A percentile compares a stretch with the other conserved stretches of the same genome.
Evolutionary conservation across 1,284 basidiomycete genomes (phyloP).

Genomic region (Takashimella tepidaria): DNA sequence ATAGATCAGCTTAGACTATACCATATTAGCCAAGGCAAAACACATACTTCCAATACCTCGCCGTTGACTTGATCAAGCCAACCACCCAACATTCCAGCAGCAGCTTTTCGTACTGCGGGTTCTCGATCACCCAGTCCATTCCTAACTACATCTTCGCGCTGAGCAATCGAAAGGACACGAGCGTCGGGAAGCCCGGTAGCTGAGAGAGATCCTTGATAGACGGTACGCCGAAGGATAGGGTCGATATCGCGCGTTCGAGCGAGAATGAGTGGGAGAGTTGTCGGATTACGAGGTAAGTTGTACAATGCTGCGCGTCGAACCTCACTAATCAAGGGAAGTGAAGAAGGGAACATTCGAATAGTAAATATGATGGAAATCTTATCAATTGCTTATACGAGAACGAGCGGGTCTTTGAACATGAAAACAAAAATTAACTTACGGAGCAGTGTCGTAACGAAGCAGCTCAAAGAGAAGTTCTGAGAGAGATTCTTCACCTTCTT

Average conservation of each 20-base stretch:
- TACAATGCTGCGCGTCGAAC: constrained; percentile 83
- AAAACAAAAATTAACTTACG: constrained; percentile 54
- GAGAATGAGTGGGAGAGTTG: constrained; percentile 65
- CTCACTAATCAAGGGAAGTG: too few relatives aligned
- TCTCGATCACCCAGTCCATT: constrained; percentile 87
- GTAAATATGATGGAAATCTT: too few relatives aligned
- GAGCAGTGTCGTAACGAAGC: constrained; percentile 67
- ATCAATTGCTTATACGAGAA: too few relatives aligned
- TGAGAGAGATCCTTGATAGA: constrained; percentile 63
- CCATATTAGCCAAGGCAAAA: too few relatives aligned
- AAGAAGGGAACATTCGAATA: too few relatives aligned
- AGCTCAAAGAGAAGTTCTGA: constrained; percentile 67
- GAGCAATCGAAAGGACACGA: constrained; percentile 63
- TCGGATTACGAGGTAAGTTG: constrained; percentile 63
- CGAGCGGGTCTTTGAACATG: constrained; percentile 3
- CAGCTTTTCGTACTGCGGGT: constrained; percentile 70
- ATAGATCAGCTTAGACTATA: neutral
- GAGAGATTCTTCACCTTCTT: constrained; percentile 61
- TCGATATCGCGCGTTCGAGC: constrained; percentile 82
- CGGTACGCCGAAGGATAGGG: constrained; percentile 69
- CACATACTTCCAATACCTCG: constrained; percentile 49
- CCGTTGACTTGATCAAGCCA: constrained; percentile 65
- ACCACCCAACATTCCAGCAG: constrained; percentile 65
- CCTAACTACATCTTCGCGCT: constrained; percentile 70
- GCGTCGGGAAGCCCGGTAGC: constrained; percentile 59